A percentile compares a stretch with the other conserved stretches of the same genome.
Evolutionary conservation across 306 rosid genomes (phyloP).

Genomic region (Oxytropis ochrocephala): DNA sequence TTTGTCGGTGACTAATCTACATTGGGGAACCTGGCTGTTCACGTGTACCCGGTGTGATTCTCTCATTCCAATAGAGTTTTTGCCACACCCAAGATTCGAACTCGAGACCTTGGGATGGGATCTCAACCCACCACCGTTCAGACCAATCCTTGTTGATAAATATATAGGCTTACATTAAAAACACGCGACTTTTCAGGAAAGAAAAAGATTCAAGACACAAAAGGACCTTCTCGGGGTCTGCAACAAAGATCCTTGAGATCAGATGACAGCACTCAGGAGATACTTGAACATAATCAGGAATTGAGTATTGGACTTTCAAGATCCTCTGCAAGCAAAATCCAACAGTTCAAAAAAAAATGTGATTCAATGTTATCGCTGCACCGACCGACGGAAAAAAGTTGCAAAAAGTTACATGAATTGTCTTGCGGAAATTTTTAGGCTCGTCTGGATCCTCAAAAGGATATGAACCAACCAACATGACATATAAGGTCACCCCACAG

Average conservation of each 20-base stretch:
- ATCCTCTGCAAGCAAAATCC: conserved; percentile 62
- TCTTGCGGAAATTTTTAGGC: conserved; percentile 89
- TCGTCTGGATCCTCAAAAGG: conserved; percentile 95
- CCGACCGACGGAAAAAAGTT: neutral
- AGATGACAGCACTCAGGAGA: conserved; percentile 84
- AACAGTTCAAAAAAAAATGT: conserved; percentile 1
- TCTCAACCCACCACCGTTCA: too few relatives aligned
- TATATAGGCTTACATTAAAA: neutral
- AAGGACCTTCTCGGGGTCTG: conserved; percentile 73
- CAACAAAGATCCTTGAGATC: conserved; percentile 85
- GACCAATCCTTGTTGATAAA: too few relatives aligned
- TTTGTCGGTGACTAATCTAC: too few relatives aligned
- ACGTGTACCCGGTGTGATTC: too few relatives aligned
- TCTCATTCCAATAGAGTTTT: too few relatives aligned
- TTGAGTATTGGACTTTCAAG: conserved; percentile 84
- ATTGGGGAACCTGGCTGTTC: too few relatives aligned
- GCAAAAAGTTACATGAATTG: conserved; percentile 56
- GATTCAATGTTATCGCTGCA: neutral
- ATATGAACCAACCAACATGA: conserved; percentile 95
- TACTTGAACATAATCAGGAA: conserved; percentile 78
- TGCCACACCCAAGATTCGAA: too few relatives aligned
- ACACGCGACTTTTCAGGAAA: neutral
- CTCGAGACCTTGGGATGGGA: too few relatives aligned
- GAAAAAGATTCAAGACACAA: neutral
- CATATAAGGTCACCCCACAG: conserved; percentile 95